These are phyloP conservation scores for Aspergillus calidoustus DNA, from an alignment of 2,329 filamentous ascomycete genomes.

Conservation along the genomic window DNA sequence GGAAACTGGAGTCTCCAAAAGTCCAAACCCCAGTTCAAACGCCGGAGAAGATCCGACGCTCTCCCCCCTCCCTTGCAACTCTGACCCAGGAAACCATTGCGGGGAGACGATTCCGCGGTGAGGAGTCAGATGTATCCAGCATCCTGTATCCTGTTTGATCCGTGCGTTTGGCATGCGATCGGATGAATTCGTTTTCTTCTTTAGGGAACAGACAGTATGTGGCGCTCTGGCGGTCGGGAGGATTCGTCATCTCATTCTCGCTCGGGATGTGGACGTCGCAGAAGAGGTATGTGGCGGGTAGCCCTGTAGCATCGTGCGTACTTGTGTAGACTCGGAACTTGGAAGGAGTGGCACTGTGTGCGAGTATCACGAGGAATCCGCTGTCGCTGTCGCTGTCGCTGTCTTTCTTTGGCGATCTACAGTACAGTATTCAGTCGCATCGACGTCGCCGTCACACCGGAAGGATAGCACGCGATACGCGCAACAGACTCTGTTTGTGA, in stretches of 20 bases:
- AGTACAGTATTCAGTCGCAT: no score
- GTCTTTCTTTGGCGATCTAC: no score
- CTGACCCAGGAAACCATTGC: slow-evolving; percentile 1
- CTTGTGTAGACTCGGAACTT: background rate
- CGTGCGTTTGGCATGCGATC: background rate
- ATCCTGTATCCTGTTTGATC: background rate
- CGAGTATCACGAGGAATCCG: background rate
- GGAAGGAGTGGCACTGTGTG: no score
- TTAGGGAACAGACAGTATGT: background rate
- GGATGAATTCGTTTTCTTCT: background rate
- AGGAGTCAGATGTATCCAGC: background rate
- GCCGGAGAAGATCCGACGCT: background rate
- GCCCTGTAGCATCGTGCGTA: no score
- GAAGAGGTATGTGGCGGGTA: background rate
- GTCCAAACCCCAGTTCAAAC: background rate
- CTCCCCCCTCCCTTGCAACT: background rate
- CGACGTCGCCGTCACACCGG: background rate
- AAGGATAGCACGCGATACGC: background rate
- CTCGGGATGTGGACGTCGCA: background rate
- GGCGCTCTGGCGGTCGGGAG: no score
- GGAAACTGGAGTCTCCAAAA: background rate
- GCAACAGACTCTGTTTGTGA: background rate
- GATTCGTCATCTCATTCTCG: background rate
- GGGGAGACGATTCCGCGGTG: background rate
- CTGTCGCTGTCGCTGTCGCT: background rate